Evolutionary conservation across 1,284 basidiomycete genomes (phyloP), one percentile per base, ranked within the genome.

Genomic region (Uromyces viciae-fabae): DNA sequence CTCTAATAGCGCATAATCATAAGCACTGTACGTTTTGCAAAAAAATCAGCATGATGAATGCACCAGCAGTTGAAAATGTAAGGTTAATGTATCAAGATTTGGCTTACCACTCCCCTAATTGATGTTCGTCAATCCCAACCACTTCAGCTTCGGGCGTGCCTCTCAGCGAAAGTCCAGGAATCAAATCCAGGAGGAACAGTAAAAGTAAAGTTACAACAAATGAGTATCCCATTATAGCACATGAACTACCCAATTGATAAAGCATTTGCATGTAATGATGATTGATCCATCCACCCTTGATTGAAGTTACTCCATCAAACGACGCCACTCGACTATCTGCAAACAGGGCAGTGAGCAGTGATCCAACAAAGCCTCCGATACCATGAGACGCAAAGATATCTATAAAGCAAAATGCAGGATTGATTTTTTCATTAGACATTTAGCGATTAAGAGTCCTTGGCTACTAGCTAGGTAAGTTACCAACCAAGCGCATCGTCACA

Each of bases 201-300:
- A 98, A 93, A 87, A 94, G 89, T 17, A 93, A 52, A 36, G 85
- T 84, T 15, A 83, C 66, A 83, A 90, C 90, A 86, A 95, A 92
- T 22, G 93, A 92, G 86, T 93, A 96, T 3, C 87, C 87, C 68
- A 95, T 87, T 75, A 93, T 92, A 28, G 93, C 88, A 69, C 87
- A 87, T 0, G 92, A 92, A 87, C 94, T 92, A 1, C 94, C 94
- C 81, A 95, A 85, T 87, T 98, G 95, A 86, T 92, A 92, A 0
- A 91, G 95, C 75, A 98, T 90, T 86, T 95, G 94, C 75, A 90
- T 82, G 71, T 64, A 64, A 40, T 81, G 43, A 84, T 91, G 90
- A 88, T 98, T 93, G 85, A 98, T 89, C 94, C 94, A 98, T 62
- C 95, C 95, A 58, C 94, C 94, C 52, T 88, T 86, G 83, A 95